phyloP scores from a whole-genome alignment of 2,329 filamentous ascomycete genomes.

The Aspergillus ochraceus region DNA sequence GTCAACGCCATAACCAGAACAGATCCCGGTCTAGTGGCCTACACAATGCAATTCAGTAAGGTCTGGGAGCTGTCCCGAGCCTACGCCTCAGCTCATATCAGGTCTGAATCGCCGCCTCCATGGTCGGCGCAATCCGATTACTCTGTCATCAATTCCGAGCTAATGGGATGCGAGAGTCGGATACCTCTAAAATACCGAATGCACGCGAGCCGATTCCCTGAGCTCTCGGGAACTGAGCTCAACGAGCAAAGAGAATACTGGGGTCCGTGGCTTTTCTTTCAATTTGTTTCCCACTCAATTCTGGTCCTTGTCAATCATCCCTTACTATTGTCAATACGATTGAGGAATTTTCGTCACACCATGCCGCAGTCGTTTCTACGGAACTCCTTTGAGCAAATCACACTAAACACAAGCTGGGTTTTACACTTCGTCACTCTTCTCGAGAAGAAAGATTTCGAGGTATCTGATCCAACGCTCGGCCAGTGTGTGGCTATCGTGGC shows the following conservation, averaged over 20 bases:
- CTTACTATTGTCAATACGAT: constrained; percentile 48
- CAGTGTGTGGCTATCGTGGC: constrained; percentile 51
- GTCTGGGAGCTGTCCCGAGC: constrained; percentile 48
- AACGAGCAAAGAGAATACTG: constrained; percentile 47
- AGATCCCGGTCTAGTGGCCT: constrained; percentile 40
- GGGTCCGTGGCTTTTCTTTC: constrained; percentile 51
- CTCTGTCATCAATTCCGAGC: constrained; percentile 44
- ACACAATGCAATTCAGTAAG: constrained; percentile 42
- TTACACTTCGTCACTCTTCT: constrained; percentile 48
- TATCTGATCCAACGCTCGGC: constrained; percentile 44
- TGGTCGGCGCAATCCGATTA: constrained; percentile 52
- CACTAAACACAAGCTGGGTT: constrained; percentile 50
- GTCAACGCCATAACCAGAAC: constrained; percentile 10
- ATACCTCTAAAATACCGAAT: constrained; percentile 50
- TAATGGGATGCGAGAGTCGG: constrained; percentile 50
- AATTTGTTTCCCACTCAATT: constrained; percentile 50
- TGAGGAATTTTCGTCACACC: constrained; percentile 48
- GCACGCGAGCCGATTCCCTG: constrained; percentile 45
- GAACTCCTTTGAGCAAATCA: constrained; percentile 49
- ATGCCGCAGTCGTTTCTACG: constrained; percentile 54
- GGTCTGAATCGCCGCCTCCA: constrained; percentile 36
- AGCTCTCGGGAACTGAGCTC: constrained; percentile 38
- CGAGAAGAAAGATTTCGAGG: constrained; percentile 41
- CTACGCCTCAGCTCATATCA: constrained; percentile 45
- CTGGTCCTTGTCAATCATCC: constrained; percentile 52